A percentile compares a stretch with the other conserved stretches of the same genome.
Evolutionary conservation across 768 basidiomycete genomes (phyloP).

Genomic region (Botryobasidium botryosum): DNA sequence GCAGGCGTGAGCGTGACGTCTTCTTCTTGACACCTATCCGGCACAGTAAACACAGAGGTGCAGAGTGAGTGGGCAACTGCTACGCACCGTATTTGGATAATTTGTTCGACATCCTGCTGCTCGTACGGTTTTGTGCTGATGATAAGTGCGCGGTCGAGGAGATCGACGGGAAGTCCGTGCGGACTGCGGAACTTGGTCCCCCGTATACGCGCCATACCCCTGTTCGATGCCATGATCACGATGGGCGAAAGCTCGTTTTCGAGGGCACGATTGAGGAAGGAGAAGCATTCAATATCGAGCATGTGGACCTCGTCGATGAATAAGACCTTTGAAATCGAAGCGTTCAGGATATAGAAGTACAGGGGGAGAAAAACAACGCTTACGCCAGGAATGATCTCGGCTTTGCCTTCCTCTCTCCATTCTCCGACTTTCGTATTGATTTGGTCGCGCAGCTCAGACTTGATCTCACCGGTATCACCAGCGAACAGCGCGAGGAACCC

Average conservation of each 20-base stretch:
- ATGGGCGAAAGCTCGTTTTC: constrained; percentile 87
- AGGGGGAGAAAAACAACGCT: constrained; percentile 17
- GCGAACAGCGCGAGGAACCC: constrained; percentile 91
- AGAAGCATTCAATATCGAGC: constrained; percentile 99
- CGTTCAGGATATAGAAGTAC: constrained; percentile 1
- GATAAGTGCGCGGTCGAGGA: constrained; percentile 89
- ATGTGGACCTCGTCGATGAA: constrained; percentile 99
- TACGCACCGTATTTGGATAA: constrained; percentile 75
- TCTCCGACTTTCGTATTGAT: constrained; percentile 94
- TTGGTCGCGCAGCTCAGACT: constrained; percentile 88
- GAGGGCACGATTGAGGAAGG: constrained; percentile 90
- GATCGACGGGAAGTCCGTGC: constrained; percentile 86
- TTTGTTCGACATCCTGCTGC: constrained; percentile 72
- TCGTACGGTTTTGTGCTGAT: constrained; percentile 82
- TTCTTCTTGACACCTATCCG: constrained; percentile 72
- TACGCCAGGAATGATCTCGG: constrained; percentile 92
- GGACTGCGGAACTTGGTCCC: constrained; percentile 91
- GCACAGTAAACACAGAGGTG: not conserved
- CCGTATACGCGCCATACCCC: constrained; percentile 86
- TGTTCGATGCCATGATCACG: constrained; percentile 96
- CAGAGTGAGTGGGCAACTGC: not conserved
- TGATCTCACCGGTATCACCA: constrained; percentile 98
- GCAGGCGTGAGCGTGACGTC: constrained; percentile 68
- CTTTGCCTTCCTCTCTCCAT: constrained; percentile 98
- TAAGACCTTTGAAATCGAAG: constrained; percentile 42